Conservation (phyloP, 2,329 filamentous ascomycete genomes). For the Metarhizium humberi region DNA sequence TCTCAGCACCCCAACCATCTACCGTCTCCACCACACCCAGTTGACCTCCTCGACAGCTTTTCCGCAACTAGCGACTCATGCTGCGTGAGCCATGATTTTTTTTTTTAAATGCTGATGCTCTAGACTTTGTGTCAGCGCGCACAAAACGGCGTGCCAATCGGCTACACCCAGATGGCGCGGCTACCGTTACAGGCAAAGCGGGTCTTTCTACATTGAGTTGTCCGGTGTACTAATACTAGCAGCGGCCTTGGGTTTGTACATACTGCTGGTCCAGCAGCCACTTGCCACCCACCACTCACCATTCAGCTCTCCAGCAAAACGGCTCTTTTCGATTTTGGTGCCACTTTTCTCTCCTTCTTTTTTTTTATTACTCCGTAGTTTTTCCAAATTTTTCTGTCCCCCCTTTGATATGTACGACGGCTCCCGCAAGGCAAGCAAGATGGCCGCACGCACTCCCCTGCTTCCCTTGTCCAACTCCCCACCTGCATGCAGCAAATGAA, state of each 20-base stretch:
- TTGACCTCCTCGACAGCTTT: background rate
- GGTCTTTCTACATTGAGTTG: too few species aligned
- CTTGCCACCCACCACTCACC: too few species aligned
- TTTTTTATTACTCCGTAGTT: background rate
- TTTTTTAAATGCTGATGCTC: too few species aligned
- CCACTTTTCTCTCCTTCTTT: background rate
- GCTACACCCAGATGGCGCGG: too few species aligned
- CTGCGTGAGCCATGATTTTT: background rate
- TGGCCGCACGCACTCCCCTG: constrained; percentile 1
- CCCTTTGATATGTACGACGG: background rate
- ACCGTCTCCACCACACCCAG: background rate
- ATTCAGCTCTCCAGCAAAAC: background rate
- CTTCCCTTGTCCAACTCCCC: background rate
- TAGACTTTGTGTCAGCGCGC: too few species aligned
- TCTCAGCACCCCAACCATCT: background rate
- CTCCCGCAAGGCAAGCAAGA: background rate
- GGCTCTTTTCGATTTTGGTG: background rate
- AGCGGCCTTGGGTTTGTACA: too few species aligned
- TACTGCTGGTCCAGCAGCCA: background rate
- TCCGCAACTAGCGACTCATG: background rate
- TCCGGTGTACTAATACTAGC: too few species aligned
- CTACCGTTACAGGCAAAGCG: too few species aligned
- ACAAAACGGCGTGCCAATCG: too few species aligned
- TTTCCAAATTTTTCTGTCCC: too few species aligned
- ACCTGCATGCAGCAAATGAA: background rate